Base-by-base conservation (phyloP, 1,284 basidiomycete genomes). In the Gomphus bonarii region DNA sequence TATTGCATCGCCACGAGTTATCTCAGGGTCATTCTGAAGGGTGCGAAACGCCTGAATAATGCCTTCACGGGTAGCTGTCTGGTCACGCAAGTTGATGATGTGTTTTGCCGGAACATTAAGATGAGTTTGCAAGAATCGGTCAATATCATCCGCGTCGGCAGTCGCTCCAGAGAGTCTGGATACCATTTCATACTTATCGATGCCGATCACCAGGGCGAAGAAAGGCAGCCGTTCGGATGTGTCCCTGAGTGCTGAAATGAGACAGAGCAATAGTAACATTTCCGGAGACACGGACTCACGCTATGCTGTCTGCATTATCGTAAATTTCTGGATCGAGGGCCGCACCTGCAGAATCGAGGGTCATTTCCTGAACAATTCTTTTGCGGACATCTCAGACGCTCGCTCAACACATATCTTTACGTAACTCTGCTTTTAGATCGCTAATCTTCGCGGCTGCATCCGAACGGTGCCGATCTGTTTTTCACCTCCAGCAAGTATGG, bases 1-100 rank as follows among this genome's bases (percentile, higher is more conserved):
- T 44, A 86, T 75, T 33, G 83, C 78, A 59, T 86, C 83, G 16
- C 78, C 82, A 30, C 66, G 68, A 40, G 78, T 73, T 53, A 86
- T 82, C 28, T 67, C 68, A 11, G 75, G 68, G 62, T 86, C 84
- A 63, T 79, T 77, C 60, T 80, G 69, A 40, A 86, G 72, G 3
- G 69, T 69, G 71, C 76, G 76, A 63, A 86, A 80, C 2, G 65
- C 69, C 61, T 79, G 73, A 63, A 84, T 80, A 46, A 86, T 83
- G 58, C 70, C 71, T 38, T 70, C 69, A 63, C 82, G 80, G 4
- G 83, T 80, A 0, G 83, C 84, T 46, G 79, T 71, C 46, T 70
- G 70, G 67, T 85, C 75, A 54, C 78, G 65, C 33, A 86, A 73
- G 59, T 76, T 66, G 61, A 73, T 73, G 49, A 85, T 75, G 40